Evolutionary conservation across 331 rosid species (phyloP).

Genomic region (Acacia pycnantha): DNA sequence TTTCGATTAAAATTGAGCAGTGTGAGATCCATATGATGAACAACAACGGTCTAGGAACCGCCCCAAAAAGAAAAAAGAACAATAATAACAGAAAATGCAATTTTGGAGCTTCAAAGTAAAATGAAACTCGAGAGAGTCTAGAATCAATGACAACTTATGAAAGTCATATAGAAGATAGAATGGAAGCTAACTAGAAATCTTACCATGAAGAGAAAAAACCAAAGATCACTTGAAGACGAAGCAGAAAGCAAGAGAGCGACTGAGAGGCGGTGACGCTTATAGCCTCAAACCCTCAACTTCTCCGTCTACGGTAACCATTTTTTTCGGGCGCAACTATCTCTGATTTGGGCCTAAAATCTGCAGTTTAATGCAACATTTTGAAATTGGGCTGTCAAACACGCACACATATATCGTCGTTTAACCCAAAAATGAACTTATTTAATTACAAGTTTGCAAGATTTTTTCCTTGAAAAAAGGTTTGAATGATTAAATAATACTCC

Average conservation of each 20-base stretch:
- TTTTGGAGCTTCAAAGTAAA: too few species aligned
- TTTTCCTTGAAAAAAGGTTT: too few species aligned
- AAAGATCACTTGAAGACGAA: background rate
- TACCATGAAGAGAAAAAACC: slow-evolving; percentile 24
- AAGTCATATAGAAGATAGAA: background rate
- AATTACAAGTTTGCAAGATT: too few species aligned
- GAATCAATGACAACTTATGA: background rate
- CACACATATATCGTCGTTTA: background rate
- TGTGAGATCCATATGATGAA: background rate
- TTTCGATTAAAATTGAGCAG: background rate
- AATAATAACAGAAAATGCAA: background rate
- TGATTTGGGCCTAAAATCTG: background rate
- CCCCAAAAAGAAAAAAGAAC: background rate
- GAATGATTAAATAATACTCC: too few species aligned
- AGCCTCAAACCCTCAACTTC: background rate
- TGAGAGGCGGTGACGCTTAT: background rate
- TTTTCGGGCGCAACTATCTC: background rate
- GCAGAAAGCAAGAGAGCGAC: background rate
- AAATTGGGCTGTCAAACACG: background rate
- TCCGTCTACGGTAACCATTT: background rate
- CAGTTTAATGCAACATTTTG: background rate
- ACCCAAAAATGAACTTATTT: too few species aligned
- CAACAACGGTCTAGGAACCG: background rate
- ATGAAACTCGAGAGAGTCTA: background rate
- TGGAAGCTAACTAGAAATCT: background rate